Evolutionary conservation across 2,329 filamentous ascomycete genomes (phyloP).

Genomic region (Penicillium sp.): DNA sequence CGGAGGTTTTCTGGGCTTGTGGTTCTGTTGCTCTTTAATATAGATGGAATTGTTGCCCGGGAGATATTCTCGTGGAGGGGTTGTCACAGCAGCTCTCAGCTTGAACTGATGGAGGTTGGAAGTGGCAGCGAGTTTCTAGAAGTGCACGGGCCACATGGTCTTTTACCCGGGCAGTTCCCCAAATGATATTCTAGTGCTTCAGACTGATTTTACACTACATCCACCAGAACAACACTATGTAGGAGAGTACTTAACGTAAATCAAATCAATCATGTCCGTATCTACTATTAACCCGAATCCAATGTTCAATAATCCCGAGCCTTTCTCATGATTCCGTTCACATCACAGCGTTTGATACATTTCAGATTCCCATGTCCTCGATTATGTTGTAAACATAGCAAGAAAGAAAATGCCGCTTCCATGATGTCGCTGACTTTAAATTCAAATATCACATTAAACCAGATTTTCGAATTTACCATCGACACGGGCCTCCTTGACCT

Average conservation of each 20-base stretch:
- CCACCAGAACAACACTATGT: background rate
- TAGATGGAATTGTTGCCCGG: background rate
- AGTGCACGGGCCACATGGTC: slow-evolving; percentile 20
- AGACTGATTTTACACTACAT: background rate
- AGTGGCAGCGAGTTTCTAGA: slow-evolving; percentile 17
- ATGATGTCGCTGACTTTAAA: slow-evolving; percentile 19
- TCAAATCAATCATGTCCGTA: slow-evolving; percentile 22
- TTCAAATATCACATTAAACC: slow-evolving; percentile 21
- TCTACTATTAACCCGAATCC: slow-evolving; percentile 28
- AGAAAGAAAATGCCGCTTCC: slow-evolving; percentile 26
- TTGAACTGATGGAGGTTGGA: slow-evolving; percentile 7
- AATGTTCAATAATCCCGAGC: slow-evolving; percentile 26
- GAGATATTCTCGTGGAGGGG: background rate
- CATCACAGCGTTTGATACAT: slow-evolving; percentile 30
- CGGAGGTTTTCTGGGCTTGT: background rate
- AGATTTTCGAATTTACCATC: slow-evolving; percentile 63
- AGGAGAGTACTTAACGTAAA: background rate
- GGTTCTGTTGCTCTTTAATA: background rate
- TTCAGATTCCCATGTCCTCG: slow-evolving; percentile 22
- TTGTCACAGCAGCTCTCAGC: background rate
- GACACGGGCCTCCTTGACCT: slow-evolving; percentile 78
- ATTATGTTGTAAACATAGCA: slow-evolving; percentile 26
- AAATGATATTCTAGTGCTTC: background rate
- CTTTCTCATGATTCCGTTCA: slow-evolving; percentile 27
- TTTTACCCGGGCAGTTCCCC: background rate